Evolutionary conservation across 2,329 filamentous ascomycete species (phyloP), one percentile per base, ranked within the genome.

Genomic region (Cytospora chrysosperma): DNA sequence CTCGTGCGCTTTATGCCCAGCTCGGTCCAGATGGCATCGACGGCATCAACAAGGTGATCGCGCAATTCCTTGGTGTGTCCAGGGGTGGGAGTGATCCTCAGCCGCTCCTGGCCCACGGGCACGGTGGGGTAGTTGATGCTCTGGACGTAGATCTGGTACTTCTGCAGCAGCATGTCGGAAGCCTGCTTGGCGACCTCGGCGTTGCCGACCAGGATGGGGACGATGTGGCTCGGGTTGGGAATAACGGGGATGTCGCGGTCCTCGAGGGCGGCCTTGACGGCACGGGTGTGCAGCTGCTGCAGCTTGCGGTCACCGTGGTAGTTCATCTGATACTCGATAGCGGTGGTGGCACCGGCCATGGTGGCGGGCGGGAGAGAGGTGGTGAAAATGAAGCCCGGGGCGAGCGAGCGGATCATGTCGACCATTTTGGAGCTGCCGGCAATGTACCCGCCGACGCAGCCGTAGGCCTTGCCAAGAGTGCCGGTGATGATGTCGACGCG

Each of bases 81-180:
- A 0, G 95, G 95, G 1, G 95, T 99, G 0, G 95, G 95, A 1
- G 95, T 99, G 76, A 99, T 92, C 69, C 95, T 90, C 62, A 99
- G 88, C 64, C 95, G 89, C 78, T 99, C 95, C 81, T 99, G 93
- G n/a, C 95, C 95, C 8, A 96, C 92, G 2, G 95, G 95, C 3
- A 99, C 95, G 58, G 95, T 99, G 2, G 95, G 95, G 78, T 98
- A 98, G 81, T 99, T 99, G 84, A 99, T 98, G 61, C 92, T 93
- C 79, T 99, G 95, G 28, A 99, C 95, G 75, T 99, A 99, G 74
- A 99, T 97, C 66, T 88, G 86, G 81, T 97, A 91, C 69, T 96
- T 90, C 69, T 90, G 88, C 17, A 99, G 85, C 26, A 99, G 87
- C 81, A 96, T 87, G 74, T 99, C 95, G 27, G 92, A 96, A 9